Conservation (phyloP, 2,329 filamentous ascomycete species). For the Rachicladosporium sp. region DNA sequence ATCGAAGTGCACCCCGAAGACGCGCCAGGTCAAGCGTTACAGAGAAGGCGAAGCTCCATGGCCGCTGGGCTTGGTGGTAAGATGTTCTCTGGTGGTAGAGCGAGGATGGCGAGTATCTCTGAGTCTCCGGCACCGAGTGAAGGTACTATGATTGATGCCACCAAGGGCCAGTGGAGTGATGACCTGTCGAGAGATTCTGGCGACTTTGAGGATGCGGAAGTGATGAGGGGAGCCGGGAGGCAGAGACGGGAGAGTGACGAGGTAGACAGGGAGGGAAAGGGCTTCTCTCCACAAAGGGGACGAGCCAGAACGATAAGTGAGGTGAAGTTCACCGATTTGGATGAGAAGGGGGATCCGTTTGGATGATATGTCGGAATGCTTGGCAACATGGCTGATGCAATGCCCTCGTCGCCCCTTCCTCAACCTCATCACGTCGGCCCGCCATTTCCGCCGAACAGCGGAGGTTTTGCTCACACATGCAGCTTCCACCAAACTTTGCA, state of each 20-base stretch:
- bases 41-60: constrained; percentile 1
- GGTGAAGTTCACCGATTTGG: constrained; percentile 15
- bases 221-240: constrained; percentile 3
- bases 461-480: not conserved
- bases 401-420: not conserved
- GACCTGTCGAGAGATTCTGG: constrained; percentile 2
- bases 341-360: constrained; percentile 20
- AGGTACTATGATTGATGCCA: constrained; percentile 5
- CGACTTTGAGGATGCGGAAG: constrained; percentile 5
- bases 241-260: constrained; percentile 7
- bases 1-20: constrained; percentile 5
- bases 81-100: constrained; percentile 10
- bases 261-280: constrained; percentile 6
- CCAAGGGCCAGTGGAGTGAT: constrained; percentile 2
- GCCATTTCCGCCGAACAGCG: no score
- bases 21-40: not conserved
- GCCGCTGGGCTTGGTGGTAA: not conserved
- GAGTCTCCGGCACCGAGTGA: constrained; percentile 5
- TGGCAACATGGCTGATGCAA: not conserved
- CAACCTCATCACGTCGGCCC: no score
- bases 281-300: constrained; percentile 2
- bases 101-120: constrained; percentile 20
- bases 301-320: constrained; percentile 3
- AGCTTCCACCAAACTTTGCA: not conserved
- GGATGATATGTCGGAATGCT: constrained; percentile 4